These are phyloP conservation scores for Macrocystidia cucumis DNA, from an alignment of 1,284 basidiomycete species.

Conservation along the genomic window DNA sequence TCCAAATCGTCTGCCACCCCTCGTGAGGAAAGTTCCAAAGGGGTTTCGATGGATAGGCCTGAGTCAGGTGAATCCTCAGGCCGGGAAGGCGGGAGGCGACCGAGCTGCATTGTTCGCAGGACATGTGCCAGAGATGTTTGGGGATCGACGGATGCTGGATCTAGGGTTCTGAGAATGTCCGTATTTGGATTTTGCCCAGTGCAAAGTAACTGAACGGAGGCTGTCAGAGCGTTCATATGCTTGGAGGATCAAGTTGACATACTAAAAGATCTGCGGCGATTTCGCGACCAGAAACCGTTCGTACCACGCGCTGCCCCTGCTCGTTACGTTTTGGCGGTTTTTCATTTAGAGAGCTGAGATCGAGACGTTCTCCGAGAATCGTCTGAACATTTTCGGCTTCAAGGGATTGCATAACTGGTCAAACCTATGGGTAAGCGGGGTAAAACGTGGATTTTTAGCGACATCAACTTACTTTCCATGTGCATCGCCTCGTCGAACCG, in stretches of 20 bases:
- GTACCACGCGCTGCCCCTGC: slow-evolving; percentile 30
- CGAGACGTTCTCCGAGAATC: slow-evolving; percentile 49
- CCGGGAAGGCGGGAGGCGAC: slow-evolving; percentile 10
- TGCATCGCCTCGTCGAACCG: slow-evolving; percentile 53
- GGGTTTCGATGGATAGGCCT: too few species aligned
- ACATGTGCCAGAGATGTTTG: slow-evolving; percentile 46
- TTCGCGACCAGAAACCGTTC: slow-evolving; percentile 49
- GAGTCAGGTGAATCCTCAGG: too few species aligned
- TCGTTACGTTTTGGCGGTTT: slow-evolving; percentile 19
- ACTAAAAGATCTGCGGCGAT: slow-evolving; percentile 61
- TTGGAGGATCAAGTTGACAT: too few species aligned
- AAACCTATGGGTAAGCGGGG: not conserved
- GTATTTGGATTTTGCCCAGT: slow-evolving; percentile 75
- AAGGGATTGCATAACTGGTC: slow-evolving; percentile 33
- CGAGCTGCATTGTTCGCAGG: slow-evolving; percentile 53
- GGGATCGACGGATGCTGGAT: slow-evolving; percentile 42
- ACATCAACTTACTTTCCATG: slow-evolving; percentile 32
- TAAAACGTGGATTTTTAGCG: not conserved
- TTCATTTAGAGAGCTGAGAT: slow-evolving; percentile 30
- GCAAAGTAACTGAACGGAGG: slow-evolving; percentile 70
- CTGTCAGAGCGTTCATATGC: too few species aligned
- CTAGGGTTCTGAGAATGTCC: slow-evolving; percentile 40
- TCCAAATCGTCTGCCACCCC: slow-evolving; percentile 7
- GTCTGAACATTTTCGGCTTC: slow-evolving; percentile 36
- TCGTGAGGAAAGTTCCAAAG: too few species aligned